Evolutionary conservation across 1,139 yeast genomes (phyloP).

Genomic region (Komagataea norvegica): DNA sequence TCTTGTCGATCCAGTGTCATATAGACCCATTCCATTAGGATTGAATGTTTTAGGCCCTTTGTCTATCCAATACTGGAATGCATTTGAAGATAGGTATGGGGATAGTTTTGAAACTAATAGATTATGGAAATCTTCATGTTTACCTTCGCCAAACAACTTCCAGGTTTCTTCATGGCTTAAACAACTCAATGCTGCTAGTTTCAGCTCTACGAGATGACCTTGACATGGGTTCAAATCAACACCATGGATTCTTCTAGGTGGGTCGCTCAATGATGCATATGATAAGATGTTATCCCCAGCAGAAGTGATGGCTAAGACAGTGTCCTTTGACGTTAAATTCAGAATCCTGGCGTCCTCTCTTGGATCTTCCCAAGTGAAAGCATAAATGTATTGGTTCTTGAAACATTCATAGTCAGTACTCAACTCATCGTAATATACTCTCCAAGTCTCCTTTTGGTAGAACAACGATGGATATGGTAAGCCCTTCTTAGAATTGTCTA

Average conservation of each 20-base stretch:
- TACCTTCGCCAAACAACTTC: constrained; percentile 75
- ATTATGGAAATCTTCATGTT: constrained; percentile 45
- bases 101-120: constrained; percentile 54
- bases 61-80: constrained; percentile 75
- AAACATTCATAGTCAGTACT: constrained; percentile 67
- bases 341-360: constrained; percentile 69
- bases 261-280: constrained; percentile 61
- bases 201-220: constrained; percentile 73
- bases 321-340: constrained; percentile 56
- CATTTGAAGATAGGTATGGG: constrained; percentile 71
- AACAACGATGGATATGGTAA: constrained; percentile 76
- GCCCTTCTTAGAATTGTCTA: constrained; percentile 54
- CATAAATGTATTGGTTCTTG: constrained; percentile 73
- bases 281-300: constrained; percentile 81
- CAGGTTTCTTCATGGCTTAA: constrained; percentile 60
- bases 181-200: constrained; percentile 63
- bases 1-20: constrained; percentile 79
- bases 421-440: constrained; percentile 73
- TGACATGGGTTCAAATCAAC: constrained; percentile 83
- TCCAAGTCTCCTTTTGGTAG: constrained; percentile 71
- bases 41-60: constrained; percentile 56
- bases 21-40: constrained; percentile 53
- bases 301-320: constrained; percentile 77
- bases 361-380: constrained; percentile 91
- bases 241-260: constrained; percentile 77